Percentiles rank a stretch among this genome's conserved stretches.
Evolutionary conservation across 208 protist species (phyloP).

Genomic region (Entamoeba moshkovskii): DNA sequence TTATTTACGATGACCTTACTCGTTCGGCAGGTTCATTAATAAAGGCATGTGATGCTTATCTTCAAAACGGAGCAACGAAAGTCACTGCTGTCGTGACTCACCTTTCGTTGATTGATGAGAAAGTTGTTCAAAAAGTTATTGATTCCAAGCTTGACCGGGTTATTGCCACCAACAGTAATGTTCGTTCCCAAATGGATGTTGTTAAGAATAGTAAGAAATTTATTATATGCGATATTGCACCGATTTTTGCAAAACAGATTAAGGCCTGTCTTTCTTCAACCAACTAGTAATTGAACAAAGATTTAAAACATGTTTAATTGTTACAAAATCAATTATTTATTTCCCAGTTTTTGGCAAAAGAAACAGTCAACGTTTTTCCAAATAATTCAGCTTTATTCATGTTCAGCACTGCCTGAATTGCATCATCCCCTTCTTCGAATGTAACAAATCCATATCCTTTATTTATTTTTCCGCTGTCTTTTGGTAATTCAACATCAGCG

Average conservation of each 20-base stretch:
- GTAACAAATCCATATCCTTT: too few species aligned
- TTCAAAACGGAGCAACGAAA: conserved; percentile 9
- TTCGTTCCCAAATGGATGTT: neutral
- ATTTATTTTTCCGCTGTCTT: too few species aligned
- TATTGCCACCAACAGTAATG: neutral
- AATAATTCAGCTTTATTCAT: too few species aligned
- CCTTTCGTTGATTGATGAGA: neutral
- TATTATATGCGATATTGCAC: neutral
- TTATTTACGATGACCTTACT: conserved; percentile 33
- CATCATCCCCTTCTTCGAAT: too few species aligned
- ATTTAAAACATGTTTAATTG: too few species aligned
- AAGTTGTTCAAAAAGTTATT: neutral
- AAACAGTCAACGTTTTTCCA: too few species aligned
- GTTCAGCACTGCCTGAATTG: too few species aligned
- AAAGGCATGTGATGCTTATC: conserved; percentile 13
- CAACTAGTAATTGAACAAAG: too few species aligned
- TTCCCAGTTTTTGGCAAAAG: too few species aligned
- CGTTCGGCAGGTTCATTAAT: conserved; percentile 18
- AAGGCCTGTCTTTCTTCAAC: neutral
- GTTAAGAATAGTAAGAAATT: neutral
- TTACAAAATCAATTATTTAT: too few species aligned
- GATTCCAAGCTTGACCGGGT: neutral
- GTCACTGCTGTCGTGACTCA: conserved; percentile 22
- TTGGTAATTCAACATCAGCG: too few species aligned
- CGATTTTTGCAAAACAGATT: neutral